These are phyloP conservation scores for Colletotrichum gigasporum DNA, from an alignment of 2,329 filamentous ascomycete species.

Conservation along the genomic window DNA sequence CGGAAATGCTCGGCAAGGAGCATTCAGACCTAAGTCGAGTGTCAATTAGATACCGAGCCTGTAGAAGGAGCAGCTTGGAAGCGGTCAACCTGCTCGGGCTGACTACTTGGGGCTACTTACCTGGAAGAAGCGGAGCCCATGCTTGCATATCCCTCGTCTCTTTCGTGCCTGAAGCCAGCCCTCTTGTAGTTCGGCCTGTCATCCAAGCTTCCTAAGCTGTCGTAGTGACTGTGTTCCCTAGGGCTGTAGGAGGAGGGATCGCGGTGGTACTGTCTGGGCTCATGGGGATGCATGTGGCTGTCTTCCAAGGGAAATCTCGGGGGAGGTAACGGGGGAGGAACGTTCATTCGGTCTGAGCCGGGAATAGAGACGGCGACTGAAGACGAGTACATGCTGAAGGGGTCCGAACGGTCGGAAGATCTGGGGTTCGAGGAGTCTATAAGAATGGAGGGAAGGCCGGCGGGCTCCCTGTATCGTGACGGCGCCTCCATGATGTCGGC, in stretches of 20 bases:
- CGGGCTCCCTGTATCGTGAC: constrained; percentile 45
- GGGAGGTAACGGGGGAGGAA: constrained; percentile 58
- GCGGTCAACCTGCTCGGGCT: no score
- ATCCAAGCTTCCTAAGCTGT: constrained; percentile 49
- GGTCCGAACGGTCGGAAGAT: constrained; percentile 40
- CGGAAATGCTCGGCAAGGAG: constrained; percentile 44
- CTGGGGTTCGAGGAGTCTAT: constrained; percentile 42
- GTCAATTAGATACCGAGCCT: constrained; percentile 30
- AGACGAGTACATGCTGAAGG: constrained; percentile 42
- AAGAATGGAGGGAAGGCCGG: constrained; percentile 44
- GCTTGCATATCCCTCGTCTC: constrained; percentile 56
- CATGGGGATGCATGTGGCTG: constrained; percentile 34
- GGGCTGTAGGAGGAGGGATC: constrained; percentile 35
- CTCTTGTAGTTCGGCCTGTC: constrained; percentile 46
- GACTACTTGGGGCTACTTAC: no score
- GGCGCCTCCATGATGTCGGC: constrained; percentile 46
- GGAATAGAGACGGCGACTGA: constrained; percentile 53
- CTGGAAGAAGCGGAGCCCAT: constrained; percentile 45
- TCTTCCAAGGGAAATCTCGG: constrained; percentile 46
- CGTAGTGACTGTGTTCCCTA: constrained; percentile 40
- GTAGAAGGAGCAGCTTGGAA: no score
- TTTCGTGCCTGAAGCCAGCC: constrained; percentile 36
- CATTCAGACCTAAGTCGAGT: constrained; percentile 49
- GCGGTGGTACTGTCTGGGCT: constrained; percentile 41
- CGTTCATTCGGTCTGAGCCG: constrained; percentile 43